A percentile compares a stretch with the other conserved stretches of the same genome.
Evolutionary conservation across 2,329 filamentous ascomycete species (phyloP).

Genomic region (Cytospora paraplurivora): DNA sequence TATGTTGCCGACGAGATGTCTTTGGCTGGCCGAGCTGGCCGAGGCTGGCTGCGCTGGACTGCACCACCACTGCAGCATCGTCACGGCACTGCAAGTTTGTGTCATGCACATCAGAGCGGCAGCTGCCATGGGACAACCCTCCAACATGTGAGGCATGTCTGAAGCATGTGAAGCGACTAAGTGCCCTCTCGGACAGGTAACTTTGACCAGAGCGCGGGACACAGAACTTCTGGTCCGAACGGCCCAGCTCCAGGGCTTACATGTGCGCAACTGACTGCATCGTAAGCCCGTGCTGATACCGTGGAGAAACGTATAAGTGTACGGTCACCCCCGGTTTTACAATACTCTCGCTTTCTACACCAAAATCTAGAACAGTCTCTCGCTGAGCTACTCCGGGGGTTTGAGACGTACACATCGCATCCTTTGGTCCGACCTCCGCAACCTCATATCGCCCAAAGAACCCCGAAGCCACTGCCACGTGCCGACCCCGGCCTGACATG

Average conservation of each 20-base stretch:
- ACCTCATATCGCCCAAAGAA: neutral
- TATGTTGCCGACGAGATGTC: neutral
- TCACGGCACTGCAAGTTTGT: neutral
- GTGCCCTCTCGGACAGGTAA: neutral
- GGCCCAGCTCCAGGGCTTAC: neutral
- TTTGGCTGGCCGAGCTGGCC: neutral
- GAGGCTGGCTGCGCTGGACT: too few species aligned
- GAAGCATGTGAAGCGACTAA: neutral
- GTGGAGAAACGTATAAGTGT: neutral
- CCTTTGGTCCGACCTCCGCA: neutral
- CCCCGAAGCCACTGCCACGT: neutral
- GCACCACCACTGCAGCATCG: neutral
- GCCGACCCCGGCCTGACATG: conserved; percentile 1
- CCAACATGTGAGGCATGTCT: neutral
- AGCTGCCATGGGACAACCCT: neutral
- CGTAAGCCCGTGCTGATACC: neutral
- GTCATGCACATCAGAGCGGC: neutral
- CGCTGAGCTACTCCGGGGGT: neutral
- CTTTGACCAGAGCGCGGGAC: neutral
- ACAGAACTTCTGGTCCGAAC: neutral
- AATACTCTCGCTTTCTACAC: neutral
- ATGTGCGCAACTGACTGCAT: neutral
- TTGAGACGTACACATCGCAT: neutral
- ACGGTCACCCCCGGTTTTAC: neutral
- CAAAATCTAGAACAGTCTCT: neutral